These are phyloP conservation scores for Puccinia hordei DNA, from an alignment of 1,284 basidiomycete species.

Conservation along the genomic window DNA sequence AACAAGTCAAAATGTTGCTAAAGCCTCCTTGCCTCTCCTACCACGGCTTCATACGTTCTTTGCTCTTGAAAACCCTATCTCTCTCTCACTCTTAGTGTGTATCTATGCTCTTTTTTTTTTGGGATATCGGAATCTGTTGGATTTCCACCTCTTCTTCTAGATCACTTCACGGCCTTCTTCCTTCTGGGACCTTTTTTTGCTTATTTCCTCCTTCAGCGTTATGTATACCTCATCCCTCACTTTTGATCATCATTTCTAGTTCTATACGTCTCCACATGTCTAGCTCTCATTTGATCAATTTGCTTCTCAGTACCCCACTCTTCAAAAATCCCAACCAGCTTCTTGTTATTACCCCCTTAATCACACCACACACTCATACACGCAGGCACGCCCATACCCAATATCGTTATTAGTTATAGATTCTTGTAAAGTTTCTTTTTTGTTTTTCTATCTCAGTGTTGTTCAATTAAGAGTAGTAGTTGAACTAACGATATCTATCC, in stretches of 20 bases:
- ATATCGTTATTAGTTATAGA: background rate
- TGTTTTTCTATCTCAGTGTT: background rate
- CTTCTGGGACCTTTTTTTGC: background rate
- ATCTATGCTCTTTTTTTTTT: background rate
- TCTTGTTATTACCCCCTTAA: background rate
- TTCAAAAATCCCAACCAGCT: background rate
- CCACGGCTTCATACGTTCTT: background rate
- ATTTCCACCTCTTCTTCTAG: background rate
- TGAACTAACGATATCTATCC: background rate
- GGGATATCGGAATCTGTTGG: background rate
- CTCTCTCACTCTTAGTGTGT: background rate
- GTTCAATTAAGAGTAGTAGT: background rate
- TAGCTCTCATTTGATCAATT: background rate
- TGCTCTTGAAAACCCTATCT: background rate
- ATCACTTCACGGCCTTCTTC: background rate
- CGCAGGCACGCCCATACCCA: background rate
- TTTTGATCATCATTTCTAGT: background rate
- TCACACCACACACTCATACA: background rate
- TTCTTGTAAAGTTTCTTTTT: slow-evolving; percentile 4
- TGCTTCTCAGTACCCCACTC: background rate
- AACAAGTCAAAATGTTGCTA: slow-evolving; percentile 22
- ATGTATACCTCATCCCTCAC: background rate
- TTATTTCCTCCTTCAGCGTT: background rate
- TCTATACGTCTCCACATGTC: no score
- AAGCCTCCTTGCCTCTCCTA: background rate